Evolutionary conservation across 306 rosid species (phyloP).

Genomic region (Styphnolobium japonicum): DNA sequence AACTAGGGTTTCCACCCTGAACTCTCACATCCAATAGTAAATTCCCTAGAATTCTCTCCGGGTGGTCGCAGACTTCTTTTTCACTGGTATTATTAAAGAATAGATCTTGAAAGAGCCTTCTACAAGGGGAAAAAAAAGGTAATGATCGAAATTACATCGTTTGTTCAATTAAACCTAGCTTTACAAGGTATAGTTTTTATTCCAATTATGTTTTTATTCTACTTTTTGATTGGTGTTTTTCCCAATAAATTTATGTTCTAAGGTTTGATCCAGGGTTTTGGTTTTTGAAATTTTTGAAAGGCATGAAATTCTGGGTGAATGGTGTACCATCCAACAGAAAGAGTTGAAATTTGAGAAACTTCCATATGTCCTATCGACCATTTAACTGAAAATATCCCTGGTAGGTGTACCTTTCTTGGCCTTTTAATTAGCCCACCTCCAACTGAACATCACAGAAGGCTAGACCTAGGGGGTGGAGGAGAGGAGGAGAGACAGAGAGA

Average conservation of each 20-base stretch:
- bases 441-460: background rate
- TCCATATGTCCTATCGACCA: background rate
- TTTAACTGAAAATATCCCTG: conserved; percentile 18
- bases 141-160: conserved; percentile 27
- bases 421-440: background rate
- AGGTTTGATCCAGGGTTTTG: conserved; percentile 23
- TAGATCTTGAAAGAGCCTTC: conserved; percentile 45
- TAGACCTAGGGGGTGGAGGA: conserved; percentile 9
- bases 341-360: conserved; percentile 21
- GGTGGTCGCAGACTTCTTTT: conserved; percentile 38
- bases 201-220: background rate
- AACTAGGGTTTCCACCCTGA: conserved; percentile 68
- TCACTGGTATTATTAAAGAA: conserved; percentile 35
- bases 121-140: conserved; percentile 38
- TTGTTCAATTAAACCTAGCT: conserved; percentile 26
- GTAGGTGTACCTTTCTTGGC: background rate
- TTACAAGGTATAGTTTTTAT: conserved; percentile 26
- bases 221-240: conserved; percentile 18
- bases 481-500: background rate
- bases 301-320: conserved; percentile 1
- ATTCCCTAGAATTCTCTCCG: conserved; percentile 32
- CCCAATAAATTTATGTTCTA: background rate
- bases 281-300: background rate
- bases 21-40: conserved; percentile 55
- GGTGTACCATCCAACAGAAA: background rate